phyloP scores from a whole-genome alignment of 1,284 basidiomycete species.

The Fomitopsis schrenkii region DNA sequence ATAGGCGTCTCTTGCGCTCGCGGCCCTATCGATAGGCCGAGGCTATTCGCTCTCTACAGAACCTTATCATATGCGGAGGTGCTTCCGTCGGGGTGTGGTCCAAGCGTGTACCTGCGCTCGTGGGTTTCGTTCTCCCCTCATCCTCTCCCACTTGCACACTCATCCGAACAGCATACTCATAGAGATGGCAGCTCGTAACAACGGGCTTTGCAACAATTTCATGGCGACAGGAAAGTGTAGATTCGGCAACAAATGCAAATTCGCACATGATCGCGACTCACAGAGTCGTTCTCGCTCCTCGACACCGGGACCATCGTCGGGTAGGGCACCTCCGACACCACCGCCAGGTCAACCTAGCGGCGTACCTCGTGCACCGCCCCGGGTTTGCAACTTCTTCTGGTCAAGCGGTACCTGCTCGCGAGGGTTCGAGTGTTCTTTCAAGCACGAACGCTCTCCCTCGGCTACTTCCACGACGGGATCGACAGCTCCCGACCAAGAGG shows the following conservation, averaged over 20 bases:
- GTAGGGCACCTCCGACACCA: not conserved
- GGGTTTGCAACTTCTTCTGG: slow-evolving; percentile 53
- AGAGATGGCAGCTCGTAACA: not conserved
- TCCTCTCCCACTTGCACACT: not conserved
- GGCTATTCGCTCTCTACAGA: not conserved
- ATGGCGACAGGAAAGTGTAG: slow-evolving; percentile 3
- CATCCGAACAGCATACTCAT: not conserved
- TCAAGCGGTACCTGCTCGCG: slow-evolving; percentile 41
- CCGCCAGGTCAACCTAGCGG: not conserved
- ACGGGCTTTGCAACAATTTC: not conserved
- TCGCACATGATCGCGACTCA: slow-evolving; percentile 14
- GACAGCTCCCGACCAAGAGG: slow-evolving; percentile 1
- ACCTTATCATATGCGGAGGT: not conserved
- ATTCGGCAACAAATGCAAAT: slow-evolving; percentile 13
- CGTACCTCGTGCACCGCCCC: slow-evolving; percentile 25
- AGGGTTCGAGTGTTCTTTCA: slow-evolving; percentile 45
- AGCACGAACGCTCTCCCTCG: slow-evolving; percentile 30
- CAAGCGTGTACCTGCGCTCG: not conserved
- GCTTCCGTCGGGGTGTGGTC: not conserved
- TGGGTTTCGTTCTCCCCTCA: not conserved
- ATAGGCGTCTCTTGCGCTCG: not conserved
- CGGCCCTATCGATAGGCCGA: not conserved
- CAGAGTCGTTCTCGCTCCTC: not conserved
- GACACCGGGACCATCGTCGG: not conserved
- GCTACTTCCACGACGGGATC: not conserved